phyloP scores from a whole-genome alignment of 805 yeast species.

The Zygoascus bituminiphila region DNA sequence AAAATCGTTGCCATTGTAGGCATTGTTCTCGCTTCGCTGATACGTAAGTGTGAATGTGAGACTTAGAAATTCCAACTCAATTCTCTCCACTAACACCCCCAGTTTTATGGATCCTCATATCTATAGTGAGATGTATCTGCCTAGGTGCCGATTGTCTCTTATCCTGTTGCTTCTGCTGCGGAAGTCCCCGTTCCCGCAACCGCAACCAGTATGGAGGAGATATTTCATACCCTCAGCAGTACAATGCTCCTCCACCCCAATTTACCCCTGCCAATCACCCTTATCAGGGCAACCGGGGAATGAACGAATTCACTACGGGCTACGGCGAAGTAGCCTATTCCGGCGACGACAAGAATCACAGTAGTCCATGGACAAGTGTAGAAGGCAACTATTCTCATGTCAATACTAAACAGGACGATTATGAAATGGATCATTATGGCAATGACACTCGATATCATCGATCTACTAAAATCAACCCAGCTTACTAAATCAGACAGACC shows the following conservation, averaged over 20 bases:
- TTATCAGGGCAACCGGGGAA: slow-evolving; percentile 12
- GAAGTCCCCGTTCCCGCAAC: slow-evolving; percentile 12
- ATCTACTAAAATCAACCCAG: no score
- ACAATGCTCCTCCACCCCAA: slow-evolving; percentile 3
- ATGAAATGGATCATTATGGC: neutral
- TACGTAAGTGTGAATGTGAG: neutral
- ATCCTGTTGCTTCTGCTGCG: slow-evolving; percentile 48
- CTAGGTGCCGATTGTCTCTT: slow-evolving; percentile 47
- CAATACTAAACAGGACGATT: neutral
- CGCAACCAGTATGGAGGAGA: neutral
- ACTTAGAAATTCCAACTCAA: neutral
- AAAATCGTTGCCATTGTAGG: slow-evolving; percentile 72
- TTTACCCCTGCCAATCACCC: slow-evolving; percentile 9
- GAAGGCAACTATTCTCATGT: neutral
- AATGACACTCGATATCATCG: neutral
- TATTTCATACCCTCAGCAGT: neutral
- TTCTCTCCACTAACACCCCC: neutral
- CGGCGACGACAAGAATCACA: neutral
- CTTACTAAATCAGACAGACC: no score
- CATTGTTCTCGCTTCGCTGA: slow-evolving; percentile 49
- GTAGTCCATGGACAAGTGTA: neutral
- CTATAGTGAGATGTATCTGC: slow-evolving; percentile 47
- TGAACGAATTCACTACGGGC: neutral
- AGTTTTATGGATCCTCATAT: slow-evolving; percentile 47
- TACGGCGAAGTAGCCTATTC: neutral